Percentiles rank a stretch among this genome's conserved stretches.
phyloP scores from a whole-genome alignment of 148 eudicot species.

The Cornus kousa region DNA sequence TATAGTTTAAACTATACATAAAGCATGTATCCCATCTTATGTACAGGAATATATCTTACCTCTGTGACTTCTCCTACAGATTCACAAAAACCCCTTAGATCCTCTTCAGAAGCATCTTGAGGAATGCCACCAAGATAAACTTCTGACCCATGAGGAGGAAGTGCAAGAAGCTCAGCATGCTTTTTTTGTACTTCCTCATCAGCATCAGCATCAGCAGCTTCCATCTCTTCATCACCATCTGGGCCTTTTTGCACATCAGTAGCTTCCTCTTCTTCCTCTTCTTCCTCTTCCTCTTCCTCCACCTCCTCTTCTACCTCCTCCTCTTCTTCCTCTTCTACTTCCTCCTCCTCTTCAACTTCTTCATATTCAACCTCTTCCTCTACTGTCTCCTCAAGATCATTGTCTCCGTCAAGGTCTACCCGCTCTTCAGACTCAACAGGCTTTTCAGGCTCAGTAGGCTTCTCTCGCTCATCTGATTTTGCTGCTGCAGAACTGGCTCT shows the following conservation, averaged over 20 bases:
- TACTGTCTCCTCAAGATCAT: slow-evolving; percentile 64
- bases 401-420: slow-evolving; percentile 62
- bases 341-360: slow-evolving; percentile 74
- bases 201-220: slow-evolving; percentile 16
- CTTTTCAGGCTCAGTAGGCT: slow-evolving; percentile 28
- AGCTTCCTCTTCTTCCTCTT: slow-evolving; percentile 35
- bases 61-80: slow-evolving; percentile 79
- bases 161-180: slow-evolving; percentile 82
- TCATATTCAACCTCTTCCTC: slow-evolving; percentile 83
- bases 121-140: slow-evolving; percentile 88
- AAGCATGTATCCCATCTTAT: background rate
- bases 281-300: slow-evolving; percentile 61
- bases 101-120: slow-evolving; percentile 74
- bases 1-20: background rate
- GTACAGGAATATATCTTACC: slow-evolving; percentile 36
- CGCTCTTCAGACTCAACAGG: slow-evolving; percentile 49
- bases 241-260: slow-evolving; percentile 15
- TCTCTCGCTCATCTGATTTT: slow-evolving; percentile 31
- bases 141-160: slow-evolving; percentile 97
- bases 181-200: slow-evolving; percentile 45
- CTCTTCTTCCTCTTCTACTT: slow-evolving; percentile 54
- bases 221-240: slow-evolving; percentile 43
- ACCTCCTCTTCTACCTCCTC: slow-evolving; percentile 48
- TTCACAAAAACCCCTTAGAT: slow-evolving; percentile 75
- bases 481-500: slow-evolving; percentile 48